Evolutionary conservation across 108 stramenopile genomes (phyloP), one percentile per base, ranked within the genome.

Genomic region (Cyclotella baltica): DNA sequence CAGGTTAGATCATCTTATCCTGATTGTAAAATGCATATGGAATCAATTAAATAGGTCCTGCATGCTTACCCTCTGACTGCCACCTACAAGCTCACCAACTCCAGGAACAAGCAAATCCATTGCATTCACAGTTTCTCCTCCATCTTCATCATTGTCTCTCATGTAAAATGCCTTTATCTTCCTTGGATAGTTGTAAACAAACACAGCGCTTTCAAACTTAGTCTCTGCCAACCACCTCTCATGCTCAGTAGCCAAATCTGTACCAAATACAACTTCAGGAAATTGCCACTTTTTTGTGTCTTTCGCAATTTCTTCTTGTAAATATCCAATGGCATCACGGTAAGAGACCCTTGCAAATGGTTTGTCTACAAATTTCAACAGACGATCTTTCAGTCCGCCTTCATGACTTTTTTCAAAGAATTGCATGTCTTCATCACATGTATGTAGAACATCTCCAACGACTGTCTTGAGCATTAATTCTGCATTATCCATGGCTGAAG

Each of bases 151-250:
- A 67, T 98, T 98, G 74, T 98, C 96, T 25, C 98, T 83, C 99
- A 99, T 99, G 89, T 99, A 99, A 72, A 99, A 99, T 5, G 99
- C 97, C 87, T 99, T 99, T 77, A 98, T 98, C 30, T 73, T 68
- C 65, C 95, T 94, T 22, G 99, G 99, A 83, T 99, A 99, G 69
- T 99, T 94, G 85, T 99, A 98, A 31, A 99, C 97, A 79, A 99
- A 99, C 8, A 97, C 95, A 25, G 93, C 89, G 20, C 90, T 90
- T 29, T 93, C 84, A 79, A 95, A 97, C 67, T 97, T 88, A 33
- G 87, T 92, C 81, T 99, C 99, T 5, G 95, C 93, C 53, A 99
- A 76, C 97, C 98, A 99, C 25, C 97, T 89, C 77, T 99, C 97
- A 69, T 99, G 98, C 74, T 99, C 97, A 11, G 97, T 97, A 28